Evolutionary conservation across 352 stramenopile species (phyloP).

Genomic region (Pythium folliculosum): DNA sequence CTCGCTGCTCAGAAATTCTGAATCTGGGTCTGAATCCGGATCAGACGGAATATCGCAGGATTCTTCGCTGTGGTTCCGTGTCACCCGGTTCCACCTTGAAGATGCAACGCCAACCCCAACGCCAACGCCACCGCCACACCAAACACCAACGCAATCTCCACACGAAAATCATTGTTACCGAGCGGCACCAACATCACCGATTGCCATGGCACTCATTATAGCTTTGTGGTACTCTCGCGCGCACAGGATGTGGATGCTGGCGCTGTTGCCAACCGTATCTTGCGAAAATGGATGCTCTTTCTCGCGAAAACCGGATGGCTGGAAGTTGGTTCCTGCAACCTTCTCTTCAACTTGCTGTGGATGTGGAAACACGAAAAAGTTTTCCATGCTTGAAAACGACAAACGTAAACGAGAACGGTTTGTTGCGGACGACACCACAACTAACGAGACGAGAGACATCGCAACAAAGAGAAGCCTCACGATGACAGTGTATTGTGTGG

Average conservation of each 20-base stretch:
- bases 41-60: conserved; percentile 22
- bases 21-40: conserved; percentile 11
- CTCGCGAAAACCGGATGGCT: conserved; percentile 13
- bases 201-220: no score
- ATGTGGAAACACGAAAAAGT: conserved; percentile 4
- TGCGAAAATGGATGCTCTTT: not conserved
- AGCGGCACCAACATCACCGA: no score
- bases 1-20: conserved; percentile 20
- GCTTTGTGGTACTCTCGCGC: no score
- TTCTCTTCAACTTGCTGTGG: conserved; percentile 23
- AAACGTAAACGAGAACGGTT: not conserved
- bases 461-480: not conserved
- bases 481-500: not conserved
- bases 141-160: no score
- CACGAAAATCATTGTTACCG: no score
- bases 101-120: not conserved
- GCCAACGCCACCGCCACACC: no score
- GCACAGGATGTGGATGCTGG: no score
- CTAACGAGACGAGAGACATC: no score
- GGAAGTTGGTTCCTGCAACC: conserved; percentile 16
- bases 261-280: not conserved
- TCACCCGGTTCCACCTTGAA: conserved; percentile 5
- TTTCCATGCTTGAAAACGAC: not conserved
- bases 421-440: not conserved
- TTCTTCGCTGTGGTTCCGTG: conserved; percentile 15